These are phyloP conservation scores for Podospora australis DNA, from an alignment of 495 filamentous ascomycete genomes.

Conservation along the genomic window DNA sequence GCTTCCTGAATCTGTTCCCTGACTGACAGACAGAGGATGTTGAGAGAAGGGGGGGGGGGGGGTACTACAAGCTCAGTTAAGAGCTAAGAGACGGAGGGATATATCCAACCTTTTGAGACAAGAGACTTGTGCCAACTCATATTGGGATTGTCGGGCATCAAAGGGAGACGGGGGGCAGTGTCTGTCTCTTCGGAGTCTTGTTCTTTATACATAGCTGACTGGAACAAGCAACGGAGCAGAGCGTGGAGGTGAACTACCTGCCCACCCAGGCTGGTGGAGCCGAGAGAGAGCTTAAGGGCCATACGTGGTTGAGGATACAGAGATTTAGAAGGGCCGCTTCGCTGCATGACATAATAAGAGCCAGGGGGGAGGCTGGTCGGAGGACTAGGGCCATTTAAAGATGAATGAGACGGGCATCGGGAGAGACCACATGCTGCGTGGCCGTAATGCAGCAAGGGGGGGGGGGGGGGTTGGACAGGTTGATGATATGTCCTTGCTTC, in stretches of 20 bases:
- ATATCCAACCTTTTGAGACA: constrained; percentile 10
- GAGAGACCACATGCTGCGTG: constrained; percentile 11
- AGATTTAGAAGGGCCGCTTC: constrained; percentile 6
- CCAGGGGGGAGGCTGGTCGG: constrained; percentile 8
- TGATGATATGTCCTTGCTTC: constrained; percentile 9
- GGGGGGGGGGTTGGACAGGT: no score
- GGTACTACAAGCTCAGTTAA: constrained; percentile 6
- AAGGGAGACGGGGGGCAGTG: constrained; percentile 9
- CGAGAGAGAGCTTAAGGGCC: constrained; percentile 11
- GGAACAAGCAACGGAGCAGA: constrained; percentile 4
- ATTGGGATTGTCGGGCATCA: constrained; percentile 31
- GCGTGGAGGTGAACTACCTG: constrained; percentile 12
- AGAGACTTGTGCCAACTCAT: constrained; percentile 24
- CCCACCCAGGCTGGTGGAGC: constrained; percentile 19
- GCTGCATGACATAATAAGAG: constrained; percentile 25
- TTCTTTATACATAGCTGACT: constrained; percentile 15
- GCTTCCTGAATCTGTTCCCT: background rate
- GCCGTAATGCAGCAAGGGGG: constrained; percentile 19
- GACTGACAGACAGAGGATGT: no score
- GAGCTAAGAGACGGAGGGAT: constrained; percentile 3
- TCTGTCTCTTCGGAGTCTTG: constrained; percentile 8
- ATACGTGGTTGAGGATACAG: constrained; percentile 8
- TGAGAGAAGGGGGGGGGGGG: background rate
- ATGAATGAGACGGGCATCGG: constrained; percentile 16
- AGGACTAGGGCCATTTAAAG: constrained; percentile 12